Conservation (phyloP, 2,329 filamentous ascomycete genomes). For the Venturiaceae sp. region DNA sequence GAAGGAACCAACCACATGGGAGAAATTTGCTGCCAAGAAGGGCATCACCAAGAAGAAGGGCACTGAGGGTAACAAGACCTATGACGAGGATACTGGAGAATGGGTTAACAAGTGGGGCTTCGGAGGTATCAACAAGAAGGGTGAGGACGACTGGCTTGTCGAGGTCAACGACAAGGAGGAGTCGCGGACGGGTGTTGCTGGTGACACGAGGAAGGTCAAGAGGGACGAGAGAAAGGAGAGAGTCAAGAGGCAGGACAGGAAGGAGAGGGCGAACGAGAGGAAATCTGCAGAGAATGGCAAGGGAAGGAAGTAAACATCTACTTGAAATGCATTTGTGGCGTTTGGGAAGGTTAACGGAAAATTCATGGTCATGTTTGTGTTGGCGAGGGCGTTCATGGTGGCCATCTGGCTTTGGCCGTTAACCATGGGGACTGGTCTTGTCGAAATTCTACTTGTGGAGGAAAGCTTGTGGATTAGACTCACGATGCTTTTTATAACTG, state of each 20-base stretch:
- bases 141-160: conserved; percentile 78
- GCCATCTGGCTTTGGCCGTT: no score
- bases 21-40: conserved; percentile 93
- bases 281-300: conserved; percentile 48
- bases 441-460: background rate
- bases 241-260: conserved; percentile 31
- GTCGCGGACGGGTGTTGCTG: conserved; percentile 56
- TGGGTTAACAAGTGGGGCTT: conserved; percentile 96
- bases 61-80: conserved; percentile 65
- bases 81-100: conserved; percentile 73
- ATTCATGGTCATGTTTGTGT: background rate
- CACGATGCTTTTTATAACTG: no score
- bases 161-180: conserved; percentile 71
- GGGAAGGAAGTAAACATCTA: background rate
- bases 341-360: background rate
- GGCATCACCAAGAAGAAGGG: conserved; percentile 85
- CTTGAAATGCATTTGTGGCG: background rate
- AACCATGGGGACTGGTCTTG: background rate
- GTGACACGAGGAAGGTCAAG: conserved; percentile 43
- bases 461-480: no score
- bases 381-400: background rate
- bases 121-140: conserved; percentile 79
- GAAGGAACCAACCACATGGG: conserved; percentile 86
- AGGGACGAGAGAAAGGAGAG: conserved; percentile 49
- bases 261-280: conserved; percentile 45